Conservation (phyloP, 371 early-diverging fungal genomes). For the Lichtheimia hyalospora region DNA sequence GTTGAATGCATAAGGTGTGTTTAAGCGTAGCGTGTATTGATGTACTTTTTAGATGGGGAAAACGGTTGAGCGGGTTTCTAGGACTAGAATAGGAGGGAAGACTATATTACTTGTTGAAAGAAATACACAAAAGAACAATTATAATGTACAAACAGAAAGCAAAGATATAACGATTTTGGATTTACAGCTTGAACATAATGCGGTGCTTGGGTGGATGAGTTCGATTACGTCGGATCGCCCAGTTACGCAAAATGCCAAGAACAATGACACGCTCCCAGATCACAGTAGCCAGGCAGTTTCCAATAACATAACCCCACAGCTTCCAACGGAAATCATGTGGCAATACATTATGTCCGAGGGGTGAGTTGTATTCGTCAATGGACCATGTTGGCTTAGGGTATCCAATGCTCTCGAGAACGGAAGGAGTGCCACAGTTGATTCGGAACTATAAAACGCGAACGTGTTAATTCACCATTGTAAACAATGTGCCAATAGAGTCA, state of each 20-base stretch:
- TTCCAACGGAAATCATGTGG: conserved; percentile 63
- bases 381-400: conserved; percentile 49
- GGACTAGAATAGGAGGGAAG: too few relatives aligned
- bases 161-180: conserved; percentile 1
- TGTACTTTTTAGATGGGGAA: too few relatives aligned
- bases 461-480: background rate
- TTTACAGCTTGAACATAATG: conserved; percentile 29
- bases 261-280: conserved; percentile 59
- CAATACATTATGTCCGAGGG: conserved; percentile 68
- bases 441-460: conserved; percentile 46
- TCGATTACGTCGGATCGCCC: conserved; percentile 24
- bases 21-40: too few relatives aligned
- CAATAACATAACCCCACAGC: conserved; percentile 54
- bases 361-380: conserved; percentile 62
- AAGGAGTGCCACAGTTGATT: conserved; percentile 73
- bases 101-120: conserved; percentile 4
- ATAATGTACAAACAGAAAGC: conserved; percentile 4
- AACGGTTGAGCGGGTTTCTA: too few relatives aligned
- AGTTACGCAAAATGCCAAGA: conserved; percentile 48
- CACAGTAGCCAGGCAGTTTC: conserved; percentile 42
- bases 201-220: conserved; percentile 25
- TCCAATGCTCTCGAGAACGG: conserved; percentile 47
- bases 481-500: background rate
- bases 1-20: too few relatives aligned
- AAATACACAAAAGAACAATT: conserved; percentile 1